Percentiles rank a stretch among this genome's conserved stretches.
Conservation (phyloP, 495 filamentous ascomycete species). For the Xylaria flabelliformis region DNA sequence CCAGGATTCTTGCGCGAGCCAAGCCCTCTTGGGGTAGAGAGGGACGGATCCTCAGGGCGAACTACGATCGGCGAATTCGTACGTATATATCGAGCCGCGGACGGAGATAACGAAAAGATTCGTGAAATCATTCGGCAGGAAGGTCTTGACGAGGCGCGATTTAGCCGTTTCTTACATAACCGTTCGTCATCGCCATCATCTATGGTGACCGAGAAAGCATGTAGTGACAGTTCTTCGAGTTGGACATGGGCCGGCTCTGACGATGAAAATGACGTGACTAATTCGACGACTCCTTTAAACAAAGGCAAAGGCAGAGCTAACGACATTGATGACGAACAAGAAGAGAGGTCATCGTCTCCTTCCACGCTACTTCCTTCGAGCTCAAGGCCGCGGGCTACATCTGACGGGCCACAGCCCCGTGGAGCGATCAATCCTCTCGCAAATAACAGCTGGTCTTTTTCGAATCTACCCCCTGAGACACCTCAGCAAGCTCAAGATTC, state of each 20-base stretch:
- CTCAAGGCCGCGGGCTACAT: slow-evolving; percentile 46
- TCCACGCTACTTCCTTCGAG: slow-evolving; percentile 23
- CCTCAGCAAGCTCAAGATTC: neutral
- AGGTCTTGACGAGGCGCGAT: slow-evolving; percentile 35
- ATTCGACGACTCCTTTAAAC: slow-evolving; percentile 24
- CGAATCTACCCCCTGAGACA: slow-evolving; percentile 34
- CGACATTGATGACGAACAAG: neutral
- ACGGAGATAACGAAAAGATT: slow-evolving; percentile 65
- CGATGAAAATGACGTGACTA: slow-evolving; percentile 35
- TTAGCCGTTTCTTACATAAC: slow-evolving; percentile 23
- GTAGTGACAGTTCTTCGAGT: slow-evolving; percentile 40
- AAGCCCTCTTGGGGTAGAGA: slow-evolving; percentile 19
- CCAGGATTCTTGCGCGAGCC: slow-evolving; percentile 21
- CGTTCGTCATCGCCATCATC: slow-evolving; percentile 30
- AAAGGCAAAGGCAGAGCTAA: slow-evolving; percentile 50
- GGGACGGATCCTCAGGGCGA: slow-evolving; percentile 12
- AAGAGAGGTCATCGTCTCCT: neutral
- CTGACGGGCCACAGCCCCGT: slow-evolving; percentile 52
- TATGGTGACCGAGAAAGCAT: slow-evolving; percentile 29
- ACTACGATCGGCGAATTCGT: slow-evolving; percentile 53
- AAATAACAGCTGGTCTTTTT: slow-evolving; percentile 59
- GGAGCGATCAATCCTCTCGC: slow-evolving; percentile 49
- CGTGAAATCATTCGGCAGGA: slow-evolving; percentile 68
- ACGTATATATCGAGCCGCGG: slow-evolving; percentile 58
- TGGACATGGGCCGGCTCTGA: slow-evolving; percentile 44